Evolutionary conservation across 345 rosid genomes (phyloP).

Genomic region (Aurinia saxatilis): DNA sequence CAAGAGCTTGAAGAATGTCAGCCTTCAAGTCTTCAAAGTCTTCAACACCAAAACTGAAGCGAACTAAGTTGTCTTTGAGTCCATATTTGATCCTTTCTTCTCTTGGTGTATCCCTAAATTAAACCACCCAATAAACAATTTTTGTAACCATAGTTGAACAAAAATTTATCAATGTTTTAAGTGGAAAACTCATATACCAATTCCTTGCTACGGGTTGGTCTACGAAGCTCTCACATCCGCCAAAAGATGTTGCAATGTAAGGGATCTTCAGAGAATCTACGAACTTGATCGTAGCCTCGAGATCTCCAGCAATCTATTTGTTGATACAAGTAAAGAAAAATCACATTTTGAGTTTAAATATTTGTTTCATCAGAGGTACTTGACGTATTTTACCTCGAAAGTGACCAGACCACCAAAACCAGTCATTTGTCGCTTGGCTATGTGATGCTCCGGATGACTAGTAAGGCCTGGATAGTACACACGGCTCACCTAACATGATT

Average conservation of each 20-base stretch:
- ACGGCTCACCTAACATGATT: constrained; percentile 46
- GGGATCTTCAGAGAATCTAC: constrained; percentile 80
- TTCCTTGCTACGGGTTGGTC: constrained; percentile 85
- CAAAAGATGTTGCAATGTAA: constrained; percentile 90
- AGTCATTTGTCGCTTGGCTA: constrained; percentile 87
- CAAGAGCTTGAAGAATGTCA: constrained; percentile 73
- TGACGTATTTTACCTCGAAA: constrained; percentile 57
- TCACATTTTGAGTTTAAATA: not conserved
- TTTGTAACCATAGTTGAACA: not conserved
- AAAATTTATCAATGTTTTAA: not conserved
- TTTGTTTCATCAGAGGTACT: too few relatives aligned
- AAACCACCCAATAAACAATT: not conserved
- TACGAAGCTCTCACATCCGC: constrained; percentile 89
- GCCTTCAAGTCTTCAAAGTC: constrained; percentile 75
- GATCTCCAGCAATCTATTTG: constrained; percentile 45
- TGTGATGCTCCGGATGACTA: constrained; percentile 79
- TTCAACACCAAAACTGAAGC: constrained; percentile 87
- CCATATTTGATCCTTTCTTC: constrained; percentile 61
- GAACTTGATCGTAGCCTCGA: constrained; percentile 50
- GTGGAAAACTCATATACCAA: constrained; percentile 46
- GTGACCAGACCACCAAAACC: constrained; percentile 90
- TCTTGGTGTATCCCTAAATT: constrained; percentile 53
- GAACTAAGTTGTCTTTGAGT: constrained; percentile 71
- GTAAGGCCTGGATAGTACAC: constrained; percentile 86
- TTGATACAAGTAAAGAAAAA: not conserved